Base-by-base conservation (phyloP, 2,329 filamentous ascomycete genomes). In the Grosmannia clavigera region DNA sequence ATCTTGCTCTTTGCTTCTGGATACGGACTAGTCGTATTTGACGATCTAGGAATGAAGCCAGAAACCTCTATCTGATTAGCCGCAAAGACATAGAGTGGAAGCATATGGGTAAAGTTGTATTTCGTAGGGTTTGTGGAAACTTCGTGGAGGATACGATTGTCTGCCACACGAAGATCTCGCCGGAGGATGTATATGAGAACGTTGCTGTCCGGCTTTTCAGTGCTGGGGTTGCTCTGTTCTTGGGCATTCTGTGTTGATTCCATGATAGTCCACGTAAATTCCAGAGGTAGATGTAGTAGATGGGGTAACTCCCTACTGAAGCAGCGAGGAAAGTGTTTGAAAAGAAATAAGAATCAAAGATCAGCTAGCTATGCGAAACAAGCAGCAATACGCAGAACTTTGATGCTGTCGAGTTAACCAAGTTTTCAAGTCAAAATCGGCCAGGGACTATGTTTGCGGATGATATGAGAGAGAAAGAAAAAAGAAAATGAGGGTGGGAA, bases 21-120 rank as follows among this genome's bases (percentile, higher is more conserved):
- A 63, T 87, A 91, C 0, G 88, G 88, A 7, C 79, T 87, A 7
- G 33, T 12, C 56, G 75, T 72, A 56, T 72, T 66, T 12, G 76
- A 19, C 9, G 12, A 73, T 54, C 78, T 69, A 16, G 73, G 71
- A n/a, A 92, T 72, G 66, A 92, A 88, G 1, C 89, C 89, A 0
- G 85, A 87, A 0, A 88, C 76, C 68, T 92, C 88, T 27, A 92
- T 74, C 66, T 92, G 87, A 58, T 87, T 77, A 3, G 86, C 80
- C 0, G 83, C 77, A 58, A 91, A 83, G 25, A 90, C 74, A 67
- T 85, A 89, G 50, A 90, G 72, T 9, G 88, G 88, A 1, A 92
- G 75, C 1, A 92, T 69, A 68, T 92, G 86, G 1, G 85, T 88
- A 66, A 79, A 84, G 4, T 75, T 76, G 68, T 69, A 61, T 9